These are phyloP conservation scores for Danielia reshetovae DNA, from an alignment of 805 yeast genomes.

Conservation along the genomic window DNA sequence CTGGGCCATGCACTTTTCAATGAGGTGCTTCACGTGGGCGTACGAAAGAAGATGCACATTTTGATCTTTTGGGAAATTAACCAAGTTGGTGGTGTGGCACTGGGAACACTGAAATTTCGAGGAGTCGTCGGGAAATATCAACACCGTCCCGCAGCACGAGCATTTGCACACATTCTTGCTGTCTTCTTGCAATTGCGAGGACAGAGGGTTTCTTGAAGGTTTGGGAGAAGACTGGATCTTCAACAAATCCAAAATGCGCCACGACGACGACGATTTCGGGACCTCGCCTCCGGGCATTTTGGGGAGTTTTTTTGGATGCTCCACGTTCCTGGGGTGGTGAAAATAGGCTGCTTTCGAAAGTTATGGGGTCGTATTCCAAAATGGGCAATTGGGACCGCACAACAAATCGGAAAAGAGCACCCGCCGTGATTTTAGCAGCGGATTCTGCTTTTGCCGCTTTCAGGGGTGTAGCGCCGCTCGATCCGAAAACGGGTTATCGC, in stretches of 20 bases:
- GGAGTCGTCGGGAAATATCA: slow-evolving; percentile 25
- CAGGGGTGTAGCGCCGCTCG: too few relatives aligned
- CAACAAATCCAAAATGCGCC: slow-evolving; percentile 20
- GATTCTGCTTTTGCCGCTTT: too few relatives aligned
- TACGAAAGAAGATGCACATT: slow-evolving; percentile 23
- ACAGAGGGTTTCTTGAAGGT: slow-evolving; percentile 11
- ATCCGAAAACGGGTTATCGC: too few relatives aligned
- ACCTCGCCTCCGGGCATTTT: too few relatives aligned
- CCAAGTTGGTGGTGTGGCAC: slow-evolving; percentile 50
- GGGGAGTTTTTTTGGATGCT: too few relatives aligned
- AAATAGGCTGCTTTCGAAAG: too few relatives aligned
- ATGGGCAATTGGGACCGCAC: too few relatives aligned
- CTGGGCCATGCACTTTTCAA: slow-evolving; percentile 29
- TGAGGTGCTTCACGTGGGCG: slow-evolving; percentile 26
- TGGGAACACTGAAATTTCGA: slow-evolving; percentile 55
- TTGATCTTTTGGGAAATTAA: slow-evolving; percentile 6
- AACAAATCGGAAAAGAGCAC: too few relatives aligned
- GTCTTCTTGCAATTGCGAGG: slow-evolving; percentile 3
- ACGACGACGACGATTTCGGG: slow-evolving; percentile 19
- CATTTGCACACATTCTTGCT: slow-evolving; percentile 24
- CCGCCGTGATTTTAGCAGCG: too few relatives aligned
- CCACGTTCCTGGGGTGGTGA: too few relatives aligned
- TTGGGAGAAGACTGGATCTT: slow-evolving; percentile 16
- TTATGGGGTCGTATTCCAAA: too few relatives aligned
- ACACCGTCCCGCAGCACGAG: slow-evolving; percentile 35